Evolutionary conservation across 257 asterid genomes (phyloP), one percentile per base, ranked within the genome.

Genomic region (Ehretia macrophylla): DNA sequence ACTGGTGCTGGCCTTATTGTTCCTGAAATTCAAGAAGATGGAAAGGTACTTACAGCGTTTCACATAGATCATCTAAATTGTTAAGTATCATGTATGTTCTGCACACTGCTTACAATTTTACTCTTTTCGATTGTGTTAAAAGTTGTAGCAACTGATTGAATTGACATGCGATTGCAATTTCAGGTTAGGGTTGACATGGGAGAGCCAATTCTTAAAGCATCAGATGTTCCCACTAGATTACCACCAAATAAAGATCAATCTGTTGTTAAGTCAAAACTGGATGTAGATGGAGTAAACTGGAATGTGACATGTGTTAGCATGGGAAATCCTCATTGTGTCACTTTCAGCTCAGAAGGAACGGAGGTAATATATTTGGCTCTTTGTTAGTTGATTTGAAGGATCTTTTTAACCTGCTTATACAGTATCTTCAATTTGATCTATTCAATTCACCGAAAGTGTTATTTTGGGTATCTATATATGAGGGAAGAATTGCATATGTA

Each of bases 181-280:
- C 74, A 90, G 97, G 97, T 90, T 56, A 74, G 69, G 71, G 97
- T 90, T 73, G 97, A 90, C 72, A 90, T 90, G 97, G 97, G 96
- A 14, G 86, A 87, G 79, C 97, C 96, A 8, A 77, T 85, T 70
- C 78, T 90, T 68, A 90, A 83, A 81, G 95, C 95, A 63, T 80
- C 88, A 68, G 86, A 90, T 39, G 96, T 90, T 66, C 97, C 97
- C 66, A 90, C 96, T 32, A 85, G 73, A 68, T 77, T 87, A 67
- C 72, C 71, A 37, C 83, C 96, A 49, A 90, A 79, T 63, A 72
- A 72, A 66, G 85, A 68, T 58, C 80, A 85, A 64, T 78, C 90
- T 11, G 95, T 68, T 39, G 91, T 90, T 62, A 85, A 75, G 68
- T 81, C 83, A 60, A 68, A 68, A 53, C 68, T 88, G 65, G 79